These are phyloP conservation scores for Manihot esculenta DNA, from an alignment of 441 rosid genomes.

Conservation along the genomic window DNA sequence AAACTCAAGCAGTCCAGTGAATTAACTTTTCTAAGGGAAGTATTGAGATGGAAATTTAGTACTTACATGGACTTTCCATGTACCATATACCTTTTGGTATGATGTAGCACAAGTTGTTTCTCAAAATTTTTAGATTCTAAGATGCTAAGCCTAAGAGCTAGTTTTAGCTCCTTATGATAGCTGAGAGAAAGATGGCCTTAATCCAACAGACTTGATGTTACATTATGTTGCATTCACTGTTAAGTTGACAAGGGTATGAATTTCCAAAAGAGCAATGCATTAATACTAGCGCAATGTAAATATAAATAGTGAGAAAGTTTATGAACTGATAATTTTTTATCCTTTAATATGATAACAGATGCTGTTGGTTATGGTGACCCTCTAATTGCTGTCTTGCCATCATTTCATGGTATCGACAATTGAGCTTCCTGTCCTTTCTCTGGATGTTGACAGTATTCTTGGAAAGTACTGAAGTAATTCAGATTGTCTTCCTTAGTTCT, in stretches of 20 bases:
- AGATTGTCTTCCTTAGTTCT: conserved; percentile 11
- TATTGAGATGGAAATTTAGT: background rate
- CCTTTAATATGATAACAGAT: conserved; percentile 39
- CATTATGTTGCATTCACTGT: background rate
- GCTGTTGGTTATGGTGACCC: conserved; percentile 86
- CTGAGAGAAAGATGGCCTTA: background rate
- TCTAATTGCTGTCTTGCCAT: conserved; percentile 80
- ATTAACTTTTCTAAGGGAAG: background rate
- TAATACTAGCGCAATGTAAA: background rate
- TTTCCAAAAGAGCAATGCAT: background rate
- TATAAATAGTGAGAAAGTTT: no score
- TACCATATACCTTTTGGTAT: background rate
- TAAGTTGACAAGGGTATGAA: background rate
- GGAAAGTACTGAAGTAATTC: conserved; percentile 19
- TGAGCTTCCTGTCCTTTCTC: conserved; percentile 27
- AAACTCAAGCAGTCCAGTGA: background rate
- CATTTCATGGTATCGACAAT: conserved; percentile 60
- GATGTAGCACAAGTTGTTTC: background rate
- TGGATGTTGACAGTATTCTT: conserved; percentile 14
- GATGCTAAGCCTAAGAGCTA: background rate
- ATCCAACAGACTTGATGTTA: background rate
- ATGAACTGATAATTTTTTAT: background rate
- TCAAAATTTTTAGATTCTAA: background rate
- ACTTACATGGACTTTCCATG: background rate
- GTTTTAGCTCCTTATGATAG: background rate